Evolutionary conservation across 148 eudicot species (phyloP).

Genomic region (Mesembryanthemum crystallinum): DNA sequence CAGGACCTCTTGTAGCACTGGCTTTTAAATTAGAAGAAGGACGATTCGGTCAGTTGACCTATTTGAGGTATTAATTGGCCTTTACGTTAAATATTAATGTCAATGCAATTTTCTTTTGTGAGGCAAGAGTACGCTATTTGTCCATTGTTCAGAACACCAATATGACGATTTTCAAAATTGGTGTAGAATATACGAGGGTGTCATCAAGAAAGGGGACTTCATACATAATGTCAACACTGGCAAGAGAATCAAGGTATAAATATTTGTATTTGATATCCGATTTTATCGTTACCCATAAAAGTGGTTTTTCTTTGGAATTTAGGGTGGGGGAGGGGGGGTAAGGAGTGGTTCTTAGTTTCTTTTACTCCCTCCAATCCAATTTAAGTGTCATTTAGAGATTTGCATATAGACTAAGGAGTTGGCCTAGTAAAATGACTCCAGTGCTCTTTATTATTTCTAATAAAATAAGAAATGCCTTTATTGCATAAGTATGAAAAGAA

Average conservation of each 20-base stretch:
- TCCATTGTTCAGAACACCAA: neutral
- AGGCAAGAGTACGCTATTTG: neutral
- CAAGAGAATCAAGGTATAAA: slow-evolving; percentile 78
- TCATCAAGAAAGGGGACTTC: slow-evolving; percentile 87
- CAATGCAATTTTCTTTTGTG: slow-evolving; percentile 8
- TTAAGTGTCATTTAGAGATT: too few relatives aligned
- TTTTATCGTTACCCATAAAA: neutral
- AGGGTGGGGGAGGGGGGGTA: neutral
- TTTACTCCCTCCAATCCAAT: too few relatives aligned
- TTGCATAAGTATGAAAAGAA: too few relatives aligned
- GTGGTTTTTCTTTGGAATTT: too few relatives aligned
- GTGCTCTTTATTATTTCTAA: too few relatives aligned
- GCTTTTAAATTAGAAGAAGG: slow-evolving; percentile 98
- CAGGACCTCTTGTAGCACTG: slow-evolving; percentile 85
- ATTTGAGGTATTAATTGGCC: slow-evolving; percentile 54
- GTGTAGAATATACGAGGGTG: slow-evolving; percentile 92
- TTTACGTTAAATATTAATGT: neutral
- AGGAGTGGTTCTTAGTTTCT: neutral
- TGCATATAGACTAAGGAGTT: too few relatives aligned
- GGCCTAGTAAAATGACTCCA: too few relatives aligned
- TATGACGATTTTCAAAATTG: slow-evolving; percentile 5
- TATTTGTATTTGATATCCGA: neutral
- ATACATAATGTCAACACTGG: slow-evolving; percentile 85
- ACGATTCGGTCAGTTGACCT: slow-evolving; percentile 88
- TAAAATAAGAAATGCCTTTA: too few relatives aligned